Conservation (phyloP, 352 stramenopile genomes). For the Globisporangium viniferum region DNA sequence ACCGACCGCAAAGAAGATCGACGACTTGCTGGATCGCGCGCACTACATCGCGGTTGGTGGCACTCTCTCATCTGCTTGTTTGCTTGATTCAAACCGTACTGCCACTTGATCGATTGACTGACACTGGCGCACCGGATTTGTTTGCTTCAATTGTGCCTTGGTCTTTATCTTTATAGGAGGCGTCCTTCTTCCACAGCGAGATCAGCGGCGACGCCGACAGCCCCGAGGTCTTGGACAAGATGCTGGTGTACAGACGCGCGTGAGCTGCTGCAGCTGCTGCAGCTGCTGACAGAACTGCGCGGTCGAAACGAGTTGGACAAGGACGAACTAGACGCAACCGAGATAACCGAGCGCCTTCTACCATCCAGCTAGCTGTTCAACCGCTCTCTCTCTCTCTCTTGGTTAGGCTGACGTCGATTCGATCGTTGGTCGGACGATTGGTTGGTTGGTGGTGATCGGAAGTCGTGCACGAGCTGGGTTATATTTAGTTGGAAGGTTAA, state of each 20-base stretch:
- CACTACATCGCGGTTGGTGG: conserved; percentile 49
- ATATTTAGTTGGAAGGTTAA: conserved; percentile 62
- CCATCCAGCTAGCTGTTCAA: background rate
- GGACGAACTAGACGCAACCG: background rate
- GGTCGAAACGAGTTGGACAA: conserved; percentile 2
- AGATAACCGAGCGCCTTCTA: background rate
- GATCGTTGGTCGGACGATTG: conserved; percentile 6
- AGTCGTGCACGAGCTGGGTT: conserved; percentile 41
- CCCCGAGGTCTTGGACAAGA: conserved; percentile 46
- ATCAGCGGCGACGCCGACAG: conserved; percentile 68
- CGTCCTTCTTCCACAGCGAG: conserved; percentile 66
- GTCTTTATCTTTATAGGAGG: conserved; percentile 23
- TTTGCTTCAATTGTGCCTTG: background rate
- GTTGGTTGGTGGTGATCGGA: background rate
- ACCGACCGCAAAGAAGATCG: conserved; percentile 45
- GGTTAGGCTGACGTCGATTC: background rate
- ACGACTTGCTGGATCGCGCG: conserved; percentile 35
- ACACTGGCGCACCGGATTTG: background rate
- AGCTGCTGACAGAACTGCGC: conserved; percentile 7
- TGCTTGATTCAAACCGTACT: background rate
- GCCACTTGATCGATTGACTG: background rate
- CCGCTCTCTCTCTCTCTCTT: background rate
- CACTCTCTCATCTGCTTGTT: background rate
- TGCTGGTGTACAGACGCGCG: conserved; percentile 62
- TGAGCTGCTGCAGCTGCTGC: conserved; percentile 7